Evolutionary conservation across 2,329 filamentous ascomycete genomes (phyloP), one percentile per base, ranked within the genome.

Genomic region (Purpureocillium takamizusanense): DNA sequence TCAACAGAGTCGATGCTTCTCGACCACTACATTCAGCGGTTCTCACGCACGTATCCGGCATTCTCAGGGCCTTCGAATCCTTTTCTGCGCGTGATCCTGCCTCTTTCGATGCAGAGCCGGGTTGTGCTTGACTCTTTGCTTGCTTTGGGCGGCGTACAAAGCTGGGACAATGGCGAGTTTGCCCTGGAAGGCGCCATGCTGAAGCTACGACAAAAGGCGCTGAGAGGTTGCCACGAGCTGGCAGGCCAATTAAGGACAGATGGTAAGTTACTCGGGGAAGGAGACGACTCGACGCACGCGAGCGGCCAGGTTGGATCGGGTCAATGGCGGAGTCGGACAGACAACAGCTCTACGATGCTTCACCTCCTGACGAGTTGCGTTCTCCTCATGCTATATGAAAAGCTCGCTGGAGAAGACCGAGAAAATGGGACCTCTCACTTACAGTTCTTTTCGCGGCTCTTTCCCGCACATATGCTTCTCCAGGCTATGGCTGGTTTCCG

Each of bases 11-110:
- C 31, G 4, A 38, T 36, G 10, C 36, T 47, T 10, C 43, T 49
- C 23, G 33, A 46, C 18, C 43, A 43, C 31, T 49, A 48, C 31
- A 43, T 47, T 10, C 47, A 48, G 15, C 35, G 39, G 7, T 48
- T 50, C 27, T 47, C 46, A 2, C 36, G 42, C 23, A 45, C 41
- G 13, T 49, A 46, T 25, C 47, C 46, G 3, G 35, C 44, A 4
- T 47, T 39, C 34, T 35, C 42, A 8, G 44, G 41, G 2, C 46
- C 46, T 4, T 37, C 27, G 1, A 50, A 47, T 14, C 47, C 44
- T 8, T 50, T 50, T 23, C 23, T 50, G 12, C 27, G 41, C 4
- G 31, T 50, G 2, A 41, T 49, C 10, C 25, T 50, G 2, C 44
- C 42, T 2, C 35, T 48, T 3, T 41, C 47, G 2, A 46, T 43